Evolutionary conservation across 345 rosid species (phyloP), one percentile per base, ranked within the genome.

Genomic region (Bruguiera sexangula): DNA sequence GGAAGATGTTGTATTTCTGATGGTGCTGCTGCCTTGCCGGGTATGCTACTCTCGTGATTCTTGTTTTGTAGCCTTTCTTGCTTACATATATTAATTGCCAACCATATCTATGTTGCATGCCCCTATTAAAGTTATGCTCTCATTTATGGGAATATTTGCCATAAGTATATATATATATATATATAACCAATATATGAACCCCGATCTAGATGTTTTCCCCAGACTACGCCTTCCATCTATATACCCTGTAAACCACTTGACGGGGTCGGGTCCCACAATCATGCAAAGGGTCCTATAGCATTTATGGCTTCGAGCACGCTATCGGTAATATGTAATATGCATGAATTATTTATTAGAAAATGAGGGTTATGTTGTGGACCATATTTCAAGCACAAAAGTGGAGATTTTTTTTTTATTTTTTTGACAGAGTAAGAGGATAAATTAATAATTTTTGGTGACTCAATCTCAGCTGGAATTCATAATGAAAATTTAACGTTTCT

Each of bases 31-130:
- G 64, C 58, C 51, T 30, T 22, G 24, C 60, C 20, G 48, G 65
- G 48, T 74, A 70, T 75, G 73, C 79, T 68, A 53, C 79, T 81
- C 86, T 81, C 88, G 88, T 86, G 86, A 84, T 73, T 65, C 84
- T 59, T 77, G 55, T 69, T 76, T 78, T 82, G 78, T 71, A 73
- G 46, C 75, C 72, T 64, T 50, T 39, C 8, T 55, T 36, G 36
- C 63, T 16, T 29, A 3, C 67, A 56, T 37, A 64, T 27, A 61
- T 46, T 62, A 54, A 48, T 65, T 67, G 30, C 71, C 59, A 37
- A 39, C 48, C 48, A 32, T 19, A 56, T 29, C 59, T 4, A 65
- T 65, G 3, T 59, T 31, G 16, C 24, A 63, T 48, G 43, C 6
- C 65, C 60, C 1, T 48, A n/a, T 62, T 74, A 75, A 64, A 72